Base-by-base conservation (phyloP, 2,329 filamentous ascomycete genomes). In the Myriosclerotinia curreyana region DNA sequence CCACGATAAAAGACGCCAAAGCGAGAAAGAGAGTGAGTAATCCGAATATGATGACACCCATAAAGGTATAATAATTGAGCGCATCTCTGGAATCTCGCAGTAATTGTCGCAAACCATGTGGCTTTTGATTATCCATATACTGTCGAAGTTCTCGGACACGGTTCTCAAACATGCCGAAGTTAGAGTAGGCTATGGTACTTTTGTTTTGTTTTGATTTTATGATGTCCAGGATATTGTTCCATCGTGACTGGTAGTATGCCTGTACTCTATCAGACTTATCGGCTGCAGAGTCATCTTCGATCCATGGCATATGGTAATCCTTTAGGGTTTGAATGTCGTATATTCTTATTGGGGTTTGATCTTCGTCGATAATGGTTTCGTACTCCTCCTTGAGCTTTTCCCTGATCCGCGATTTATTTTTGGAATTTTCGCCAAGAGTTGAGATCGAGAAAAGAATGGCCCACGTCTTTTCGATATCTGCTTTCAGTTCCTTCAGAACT, bases 261-360 rank as follows among this genome's bases (percentile, higher is more conserved):
- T 42, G 53, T 15, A 42, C 36, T 28, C 53, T 42, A 7, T 22
- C 20, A 6, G 44, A 46, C 20, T 46, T 46, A 22, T 46, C 53
- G 1, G 53, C 20, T 17, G 22, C 38, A 0, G 36, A 55, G 22
- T 55, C 53, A 28, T 55, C 53, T 25, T 55, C 38, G 15, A 55
- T 55, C 53, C 15, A 55, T 42, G 53, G 38, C 36, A 55, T 55
- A 15, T 55, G 53, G 15, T 55, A 55, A 20, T 55, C 36, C n/a
- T 55, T 55, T 14, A 55, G 38, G 9, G 14, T 42, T 42, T 55
- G 38, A 11, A 42, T 55, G 11, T 28, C 22, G 50, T 12, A 51
- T 20, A 14, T 42, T 3, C 40, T 38, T 3, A 20, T 17, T 40
- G 34, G n/a, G 20, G 12, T 40, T 28, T 12, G 36, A 25, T 40